Base-by-base conservation (phyloP, 176 grass and related monocot species). In the Olyra latifolia region DNA sequence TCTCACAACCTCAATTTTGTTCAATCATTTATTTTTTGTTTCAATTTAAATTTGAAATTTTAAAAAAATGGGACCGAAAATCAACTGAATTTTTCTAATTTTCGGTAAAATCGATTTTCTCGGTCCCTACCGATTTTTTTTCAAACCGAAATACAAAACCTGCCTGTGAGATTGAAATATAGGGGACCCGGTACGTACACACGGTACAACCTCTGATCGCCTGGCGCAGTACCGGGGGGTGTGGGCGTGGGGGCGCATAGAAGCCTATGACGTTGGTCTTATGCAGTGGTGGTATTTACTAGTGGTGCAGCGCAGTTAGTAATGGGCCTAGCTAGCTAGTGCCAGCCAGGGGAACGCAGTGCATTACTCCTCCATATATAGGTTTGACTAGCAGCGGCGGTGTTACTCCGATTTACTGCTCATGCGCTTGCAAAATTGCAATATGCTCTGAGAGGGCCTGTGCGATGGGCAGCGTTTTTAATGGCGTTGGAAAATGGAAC, bases 401-500 rank as follows among this genome's bases (percentile, higher is more conserved):
- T 9, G 59, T 56, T 64, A 80, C 62, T 75, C 40, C 32, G 35
- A 80, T 80, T 62, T 63, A 85, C 53, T 39, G 15, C 66, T 71
- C 42, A 53, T 52, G 41, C 44, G 66, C 32, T 76, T 75, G 62
- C 69, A 70, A 70, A 56, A n/a, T n/a, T 45, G 42, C 56, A 63
- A 53, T 60, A 32, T 54, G 9, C 27, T 54, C 46, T 66, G 69
- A 40, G 59, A 84, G 77, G 64, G 22, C 45, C 54, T 82, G 86
- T 69, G 27, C 44, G 49, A 41, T 15, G 67, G 28, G 30, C 84
- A 72, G 58, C 25, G 32, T 72, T 77, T 82, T 82, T 82, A 82
- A 85, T 73, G 63, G 63, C 16, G 41, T 83, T 87, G 80, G 80
- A 73, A 88, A 97, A 89, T 77, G 75, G 54, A 72, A 80, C 83